These are phyloP conservation scores for Fusarium veterinarium DNA, from an alignment of 2,329 filamentous ascomycete species.

Conservation along the genomic window DNA sequence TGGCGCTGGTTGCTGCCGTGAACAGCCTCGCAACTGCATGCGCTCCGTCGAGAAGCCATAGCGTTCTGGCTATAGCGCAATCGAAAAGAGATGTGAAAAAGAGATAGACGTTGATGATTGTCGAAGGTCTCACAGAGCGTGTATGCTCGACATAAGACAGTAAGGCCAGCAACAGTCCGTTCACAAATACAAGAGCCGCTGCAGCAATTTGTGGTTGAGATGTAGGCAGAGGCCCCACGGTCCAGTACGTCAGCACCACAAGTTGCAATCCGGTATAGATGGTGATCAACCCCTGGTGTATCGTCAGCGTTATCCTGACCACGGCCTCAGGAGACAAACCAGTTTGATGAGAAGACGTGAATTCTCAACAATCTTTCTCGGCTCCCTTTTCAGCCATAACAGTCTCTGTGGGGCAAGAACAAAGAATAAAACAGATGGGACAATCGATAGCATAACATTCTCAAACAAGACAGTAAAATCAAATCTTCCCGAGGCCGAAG, in stretches of 20 bases:
- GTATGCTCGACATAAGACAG: conserved; percentile 23
- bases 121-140: conserved; percentile 19
- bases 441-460: conserved; percentile 10
- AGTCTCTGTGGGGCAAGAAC: conserved; percentile 4
- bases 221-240: background rate
- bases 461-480: conserved; percentile 23
- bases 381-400: conserved; percentile 4
- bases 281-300: background rate
- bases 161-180: conserved; percentile 6
- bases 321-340: background rate
- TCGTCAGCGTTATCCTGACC: background rate
- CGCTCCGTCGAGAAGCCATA: conserved; percentile 9
- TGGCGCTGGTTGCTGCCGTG: conserved; percentile 3
- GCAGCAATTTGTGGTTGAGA: conserved; percentile 7
- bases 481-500: conserved; percentile 10
- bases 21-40: background rate
- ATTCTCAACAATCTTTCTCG: conserved; percentile 3
- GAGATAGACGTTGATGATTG: conserved; percentile 22
- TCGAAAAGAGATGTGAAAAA: conserved; percentile 12
- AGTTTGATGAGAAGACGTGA: conserved; percentile 11
- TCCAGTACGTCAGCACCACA: conserved; percentile 5
- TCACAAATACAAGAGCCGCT: conserved; percentile 16
- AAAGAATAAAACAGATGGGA: conserved; percentile 17
- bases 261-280: conserved; percentile 9
- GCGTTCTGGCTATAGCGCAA: conserved; percentile 3